Base-by-base conservation (phyloP, 768 basidiomycete genomes). In the Porpolomopsis calyptriformis region DNA sequence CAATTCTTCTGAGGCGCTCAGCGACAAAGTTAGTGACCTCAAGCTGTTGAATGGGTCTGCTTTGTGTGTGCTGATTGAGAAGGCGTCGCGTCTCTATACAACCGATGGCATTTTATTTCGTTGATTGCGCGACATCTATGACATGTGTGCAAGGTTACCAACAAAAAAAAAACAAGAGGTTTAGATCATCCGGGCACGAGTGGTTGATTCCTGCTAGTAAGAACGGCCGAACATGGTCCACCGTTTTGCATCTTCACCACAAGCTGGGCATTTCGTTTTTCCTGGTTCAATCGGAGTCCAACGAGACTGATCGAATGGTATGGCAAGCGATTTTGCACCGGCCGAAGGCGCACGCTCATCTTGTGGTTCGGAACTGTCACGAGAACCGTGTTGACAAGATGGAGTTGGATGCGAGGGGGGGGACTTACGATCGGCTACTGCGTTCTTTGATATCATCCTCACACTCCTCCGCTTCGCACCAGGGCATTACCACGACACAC, bases 381-480 rank as follows among this genome's bases (percentile, higher is more conserved):
- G 33, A 56, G 34, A 31, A 20, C 47, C 22, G 49, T 44, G n/a
- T 18, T 45, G 8, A 49, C 39, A 24, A 38, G 39, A 52, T 33
- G 34, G 48, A 50, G 22, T 41, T 47, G 14, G 27, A 22, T n/a
- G 12, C 14, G 42, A 31, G 20, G 8, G 16, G 12, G 56, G 53
- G 48, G 16, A 67, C 69, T 71, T 64, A 93, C 88, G 84, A 78
- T 62, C 79, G 72, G 47, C 80, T 89, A 59, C 83, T 89, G 51
- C 87, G 74, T 57, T 98, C 91, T 71, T 99, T 98, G 73, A 99
- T 97, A 56, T 92, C 88, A 60, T 99, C 94, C 64, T 99, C 96
- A 58, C 96, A 99, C 11, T 72, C 74, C 60, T 87, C 88, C 16
- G 69, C 74, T 64, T 98, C 91, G 64, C 96, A 98, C 96, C 96